A percentile compares a stretch with the other conserved stretches of the same genome.
Conservation (phyloP, 2,329 filamentous ascomycete species). For the Diaporthe nobilis region DNA sequence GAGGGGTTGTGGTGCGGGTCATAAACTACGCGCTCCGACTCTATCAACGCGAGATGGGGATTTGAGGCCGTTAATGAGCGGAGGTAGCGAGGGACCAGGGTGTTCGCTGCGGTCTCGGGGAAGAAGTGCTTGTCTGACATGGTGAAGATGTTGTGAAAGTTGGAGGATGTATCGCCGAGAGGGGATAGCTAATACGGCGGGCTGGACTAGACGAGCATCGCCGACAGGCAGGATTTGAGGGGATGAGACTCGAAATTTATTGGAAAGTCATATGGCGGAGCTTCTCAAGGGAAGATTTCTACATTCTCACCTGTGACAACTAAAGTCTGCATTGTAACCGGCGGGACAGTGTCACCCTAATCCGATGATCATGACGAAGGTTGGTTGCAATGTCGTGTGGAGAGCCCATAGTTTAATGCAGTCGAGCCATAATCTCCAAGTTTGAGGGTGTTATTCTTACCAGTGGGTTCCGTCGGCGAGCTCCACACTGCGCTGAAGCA, state of each 20-base stretch:
- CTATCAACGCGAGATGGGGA: constrained; percentile 26
- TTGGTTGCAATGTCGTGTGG: not conserved
- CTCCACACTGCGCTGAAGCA: not conserved
- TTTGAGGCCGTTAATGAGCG: constrained; percentile 43
- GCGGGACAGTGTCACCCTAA: constrained; percentile 2
- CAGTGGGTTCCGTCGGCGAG: not conserved
- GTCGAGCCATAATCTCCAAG: not conserved
- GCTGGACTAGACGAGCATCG: not conserved
- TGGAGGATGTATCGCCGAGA: not conserved
- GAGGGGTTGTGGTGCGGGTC: constrained; percentile 59
- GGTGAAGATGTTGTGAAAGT: constrained; percentile 33
- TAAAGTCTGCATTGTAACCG: not conserved
- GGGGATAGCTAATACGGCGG: no score
- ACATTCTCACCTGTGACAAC: not conserved
- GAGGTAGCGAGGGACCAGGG: constrained; percentile 62
- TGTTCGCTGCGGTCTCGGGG: constrained; percentile 59
- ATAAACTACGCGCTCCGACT: constrained; percentile 53
- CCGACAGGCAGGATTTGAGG: not conserved
- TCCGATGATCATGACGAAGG: not conserved
- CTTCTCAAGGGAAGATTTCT: not conserved
- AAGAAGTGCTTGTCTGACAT: constrained; percentile 71
- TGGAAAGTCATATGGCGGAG: not conserved
- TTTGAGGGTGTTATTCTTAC: not conserved
- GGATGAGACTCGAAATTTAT: not conserved
- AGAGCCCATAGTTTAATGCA: not conserved